These are phyloP conservation scores for Ustilago curta DNA, from an alignment of 1,284 basidiomycete genomes.

Conservation along the genomic window DNA sequence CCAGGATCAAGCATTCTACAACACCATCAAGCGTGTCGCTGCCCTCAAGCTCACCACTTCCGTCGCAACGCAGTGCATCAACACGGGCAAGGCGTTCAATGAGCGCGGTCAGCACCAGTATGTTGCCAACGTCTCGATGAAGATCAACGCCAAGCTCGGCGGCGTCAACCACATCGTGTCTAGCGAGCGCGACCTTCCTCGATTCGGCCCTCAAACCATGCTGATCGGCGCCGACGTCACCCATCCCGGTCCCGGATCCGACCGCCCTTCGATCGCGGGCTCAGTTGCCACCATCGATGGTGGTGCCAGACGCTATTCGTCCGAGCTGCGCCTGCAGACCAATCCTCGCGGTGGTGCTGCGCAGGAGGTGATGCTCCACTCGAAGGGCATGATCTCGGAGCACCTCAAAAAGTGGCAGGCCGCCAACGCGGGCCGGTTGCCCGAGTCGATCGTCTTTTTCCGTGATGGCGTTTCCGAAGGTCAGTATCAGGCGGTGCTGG, in stretches of 20 bases:
- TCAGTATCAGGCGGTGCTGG: constrained; percentile 71
- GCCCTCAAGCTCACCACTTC: constrained; percentile 67
- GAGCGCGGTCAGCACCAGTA: constrained; percentile 70
- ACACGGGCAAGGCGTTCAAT: constrained; percentile 52
- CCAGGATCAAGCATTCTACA: constrained; percentile 68
- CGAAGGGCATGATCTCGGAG: constrained; percentile 50
- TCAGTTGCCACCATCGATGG: constrained; percentile 70
- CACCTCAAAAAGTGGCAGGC: constrained; percentile 52
- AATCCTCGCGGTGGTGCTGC: constrained; percentile 63
- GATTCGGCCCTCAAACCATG: constrained; percentile 68
- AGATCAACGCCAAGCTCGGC: constrained; percentile 71
- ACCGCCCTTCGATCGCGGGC: constrained; percentile 72
- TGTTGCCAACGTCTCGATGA: constrained; percentile 70
- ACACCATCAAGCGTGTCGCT: constrained; percentile 70
- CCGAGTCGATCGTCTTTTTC: constrained; percentile 70
- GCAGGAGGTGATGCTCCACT: constrained; percentile 68
- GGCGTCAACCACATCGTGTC: constrained; percentile 69
- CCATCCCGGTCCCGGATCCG: constrained; percentile 60
- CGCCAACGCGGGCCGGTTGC: constrained; percentile 65
- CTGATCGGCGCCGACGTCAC: constrained; percentile 70
- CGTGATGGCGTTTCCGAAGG: constrained; percentile 73
- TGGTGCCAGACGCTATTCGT: constrained; percentile 68
- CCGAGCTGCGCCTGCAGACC: constrained; percentile 71
- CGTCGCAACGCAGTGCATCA: constrained; percentile 67
- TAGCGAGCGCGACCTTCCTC: constrained; percentile 58